A percentile compares a stretch with the other conserved stretches of the same genome.
These are phyloP conservation scores for Penicillium sp. DNA, from an alignment of 2,329 filamentous ascomycete genomes.

Conservation along the genomic window DNA sequence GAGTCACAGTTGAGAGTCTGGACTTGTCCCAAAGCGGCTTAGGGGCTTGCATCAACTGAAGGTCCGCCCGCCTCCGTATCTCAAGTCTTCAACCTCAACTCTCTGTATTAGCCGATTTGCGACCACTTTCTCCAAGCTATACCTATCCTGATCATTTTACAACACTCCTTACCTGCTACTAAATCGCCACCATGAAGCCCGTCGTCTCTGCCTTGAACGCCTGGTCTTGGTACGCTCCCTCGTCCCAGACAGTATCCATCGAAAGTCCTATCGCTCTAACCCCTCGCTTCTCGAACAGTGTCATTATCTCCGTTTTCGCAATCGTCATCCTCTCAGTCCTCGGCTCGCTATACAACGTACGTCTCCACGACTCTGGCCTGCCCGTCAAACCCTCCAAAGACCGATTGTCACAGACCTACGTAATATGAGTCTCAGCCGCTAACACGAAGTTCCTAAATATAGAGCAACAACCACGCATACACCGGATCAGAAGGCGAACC, in stretches of 20 bases:
- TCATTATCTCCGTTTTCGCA: conserved; percentile 56
- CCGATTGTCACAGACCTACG: not conserved
- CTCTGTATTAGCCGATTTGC: conserved; percentile 4
- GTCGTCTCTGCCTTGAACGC: conserved; percentile 84
- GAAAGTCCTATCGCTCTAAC: conserved; percentile 8
- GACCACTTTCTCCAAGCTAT: not conserved
- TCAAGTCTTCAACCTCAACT: conserved; percentile 10
- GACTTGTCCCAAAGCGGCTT: conserved; percentile 20
- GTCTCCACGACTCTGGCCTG: conserved; percentile 20
- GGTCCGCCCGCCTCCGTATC: conserved; percentile 21
- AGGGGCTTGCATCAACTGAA: conserved; percentile 9
- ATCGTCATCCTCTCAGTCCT: conserved; percentile 58
- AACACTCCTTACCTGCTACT: not conserved
- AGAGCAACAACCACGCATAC: conserved; percentile 69
- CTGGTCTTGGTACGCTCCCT: conserved; percentile 71
- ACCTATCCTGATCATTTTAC: not conserved
- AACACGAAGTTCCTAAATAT: conserved; percentile 8
- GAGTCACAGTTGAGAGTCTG: conserved; percentile 2
- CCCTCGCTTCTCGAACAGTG: conserved; percentile 45
- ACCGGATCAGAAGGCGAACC: conserved; percentile 65
- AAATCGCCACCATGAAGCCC: conserved; percentile 68
- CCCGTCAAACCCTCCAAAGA: not conserved
- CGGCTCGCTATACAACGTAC: conserved; percentile 63
- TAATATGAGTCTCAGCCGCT: conserved; percentile 3
- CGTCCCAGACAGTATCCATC: conserved; percentile 9